Evolutionary conservation across 2,329 filamentous ascomycete species (phyloP).

Genomic region (Endoconidiophora polonica): DNA sequence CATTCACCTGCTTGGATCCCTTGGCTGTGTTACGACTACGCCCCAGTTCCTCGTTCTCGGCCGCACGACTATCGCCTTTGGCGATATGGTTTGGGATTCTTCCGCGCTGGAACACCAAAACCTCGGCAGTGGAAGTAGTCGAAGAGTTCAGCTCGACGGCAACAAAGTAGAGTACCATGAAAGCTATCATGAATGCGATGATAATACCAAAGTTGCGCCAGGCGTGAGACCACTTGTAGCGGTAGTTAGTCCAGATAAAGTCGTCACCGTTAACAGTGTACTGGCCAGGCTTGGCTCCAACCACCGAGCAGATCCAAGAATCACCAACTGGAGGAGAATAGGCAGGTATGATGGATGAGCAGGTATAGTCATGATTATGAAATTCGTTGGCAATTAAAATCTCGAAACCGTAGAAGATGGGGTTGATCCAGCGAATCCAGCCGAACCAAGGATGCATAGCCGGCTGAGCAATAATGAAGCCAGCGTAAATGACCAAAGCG

Average conservation of each 20-base stretch:
- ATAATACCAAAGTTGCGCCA: slow-evolving; percentile 58
- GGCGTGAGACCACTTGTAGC: slow-evolving; percentile 38
- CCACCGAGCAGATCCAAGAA: slow-evolving; percentile 35
- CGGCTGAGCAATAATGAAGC: slow-evolving; percentile 33
- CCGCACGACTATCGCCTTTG: slow-evolving; percentile 18
- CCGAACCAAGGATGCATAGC: slow-evolving; percentile 57
- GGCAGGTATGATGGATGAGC: slow-evolving; percentile 31
- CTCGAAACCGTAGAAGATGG: slow-evolving; percentile 59
- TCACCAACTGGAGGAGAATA: slow-evolving; percentile 28
- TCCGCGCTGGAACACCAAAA: slow-evolving; percentile 48
- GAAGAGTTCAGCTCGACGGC: slow-evolving; percentile 49
- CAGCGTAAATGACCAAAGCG: slow-evolving; percentile 43
- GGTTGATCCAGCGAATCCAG: slow-evolving; percentile 63
- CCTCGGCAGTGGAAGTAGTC: slow-evolving; percentile 46
- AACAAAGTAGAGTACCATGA: slow-evolving; percentile 45
- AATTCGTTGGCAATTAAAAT: slow-evolving; percentile 56
- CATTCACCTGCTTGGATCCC: slow-evolving; percentile 13
- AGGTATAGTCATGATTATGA: slow-evolving; percentile 37
- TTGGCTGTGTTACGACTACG: slow-evolving; percentile 25
- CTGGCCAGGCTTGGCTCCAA: slow-evolving; percentile 37
- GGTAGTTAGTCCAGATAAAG: slow-evolving; percentile 39
- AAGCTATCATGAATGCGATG: slow-evolving; percentile 44
- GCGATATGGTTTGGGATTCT: slow-evolving; percentile 29
- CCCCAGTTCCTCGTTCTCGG: slow-evolving; percentile 19
- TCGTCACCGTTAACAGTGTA: slow-evolving; percentile 41